Evolutionary conservation across 768 basidiomycete species (phyloP).

Genomic region (Pulveroboletus ravenelii): DNA sequence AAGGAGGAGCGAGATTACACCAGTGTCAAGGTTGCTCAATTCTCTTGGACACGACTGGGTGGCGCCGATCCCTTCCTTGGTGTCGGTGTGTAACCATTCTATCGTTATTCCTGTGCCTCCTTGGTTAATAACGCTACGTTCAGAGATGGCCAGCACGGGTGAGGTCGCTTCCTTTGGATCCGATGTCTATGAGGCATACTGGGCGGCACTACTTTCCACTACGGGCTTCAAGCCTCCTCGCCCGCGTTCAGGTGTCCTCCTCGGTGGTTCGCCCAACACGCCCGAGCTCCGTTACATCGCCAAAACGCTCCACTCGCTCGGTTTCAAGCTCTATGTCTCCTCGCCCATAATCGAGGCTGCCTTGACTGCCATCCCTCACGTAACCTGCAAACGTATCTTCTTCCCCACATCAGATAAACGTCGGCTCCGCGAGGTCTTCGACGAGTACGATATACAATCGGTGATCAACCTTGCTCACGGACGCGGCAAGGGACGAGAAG

Average conservation of each 20-base stretch:
- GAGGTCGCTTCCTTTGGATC: constrained; percentile 96
- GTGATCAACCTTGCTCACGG: constrained; percentile 89
- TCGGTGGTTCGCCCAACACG: constrained; percentile 85
- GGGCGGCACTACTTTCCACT: constrained; percentile 90
- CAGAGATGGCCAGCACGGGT: constrained; percentile 97
- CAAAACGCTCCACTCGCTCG: constrained; percentile 73
- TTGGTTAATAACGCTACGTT: neutral
- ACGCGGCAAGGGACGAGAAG: constrained; percentile 69
- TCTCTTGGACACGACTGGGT: constrained; percentile 94
- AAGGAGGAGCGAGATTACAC: constrained; percentile 83
- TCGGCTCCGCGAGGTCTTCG: constrained; percentile 88
- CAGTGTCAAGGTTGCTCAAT: constrained; percentile 96
- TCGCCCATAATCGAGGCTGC: constrained; percentile 73
- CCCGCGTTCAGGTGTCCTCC: constrained; percentile 78
- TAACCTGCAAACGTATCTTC: constrained; percentile 82
- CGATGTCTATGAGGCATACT: constrained; percentile 93
- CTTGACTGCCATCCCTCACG: constrained; percentile 73
- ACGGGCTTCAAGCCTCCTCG: constrained; percentile 93
- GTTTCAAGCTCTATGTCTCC: constrained; percentile 94
- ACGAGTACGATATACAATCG: constrained; percentile 89
- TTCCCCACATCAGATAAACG: constrained; percentile 98
- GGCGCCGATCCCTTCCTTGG: constrained; percentile 97
- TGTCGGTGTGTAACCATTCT: constrained; percentile 59
- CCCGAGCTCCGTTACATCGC: constrained; percentile 86
- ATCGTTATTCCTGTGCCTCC: neutral